Conservation (phyloP, 306 rosid species). For the Inga laurina region DNA sequence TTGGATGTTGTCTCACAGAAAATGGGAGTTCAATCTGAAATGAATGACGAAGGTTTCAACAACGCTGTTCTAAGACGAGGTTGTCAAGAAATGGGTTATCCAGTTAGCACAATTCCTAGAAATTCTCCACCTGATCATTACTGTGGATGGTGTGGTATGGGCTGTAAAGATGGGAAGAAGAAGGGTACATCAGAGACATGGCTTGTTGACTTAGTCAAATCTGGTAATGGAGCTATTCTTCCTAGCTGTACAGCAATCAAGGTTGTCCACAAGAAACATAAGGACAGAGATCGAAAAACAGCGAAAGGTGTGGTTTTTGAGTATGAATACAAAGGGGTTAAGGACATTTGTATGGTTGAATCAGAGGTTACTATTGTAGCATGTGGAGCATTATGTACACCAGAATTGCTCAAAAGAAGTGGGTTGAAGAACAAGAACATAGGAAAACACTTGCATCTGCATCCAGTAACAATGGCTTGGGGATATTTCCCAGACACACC, state of each 20-base stretch:
- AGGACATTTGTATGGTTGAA: conserved; percentile 65
- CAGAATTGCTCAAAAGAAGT: conserved; percentile 60
- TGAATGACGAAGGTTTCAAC: conserved; percentile 71
- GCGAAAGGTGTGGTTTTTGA: conserved; percentile 65
- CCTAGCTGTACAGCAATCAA: conserved; percentile 59
- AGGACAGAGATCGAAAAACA: conserved; percentile 41
- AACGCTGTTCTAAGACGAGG: conserved; percentile 73
- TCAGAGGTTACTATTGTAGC: conserved; percentile 82
- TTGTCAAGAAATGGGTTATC: conserved; percentile 75
- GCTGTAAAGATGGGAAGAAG: conserved; percentile 81
- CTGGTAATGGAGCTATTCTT: conserved; percentile 79
- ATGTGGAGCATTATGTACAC: conserved; percentile 80
- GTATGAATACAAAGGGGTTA: conserved; percentile 43
- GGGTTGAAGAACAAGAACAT: conserved; percentile 67
- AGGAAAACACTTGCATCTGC: conserved; percentile 79
- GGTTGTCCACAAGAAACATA: conserved; percentile 48
- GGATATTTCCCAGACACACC: conserved; percentile 72
- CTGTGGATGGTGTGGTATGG: conserved; percentile 88
- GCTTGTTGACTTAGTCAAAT: conserved; percentile 74
- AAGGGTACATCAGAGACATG: conserved; percentile 82
- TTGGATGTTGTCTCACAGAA: conserved; percentile 62
- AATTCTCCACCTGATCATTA: conserved; percentile 70
- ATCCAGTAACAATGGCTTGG: conserved; percentile 90
- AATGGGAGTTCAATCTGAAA: conserved; percentile 75
- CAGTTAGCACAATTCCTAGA: conserved; percentile 61